Conservation (phyloP, 164 flowering plant genomes). For the Piper longum region DNA sequence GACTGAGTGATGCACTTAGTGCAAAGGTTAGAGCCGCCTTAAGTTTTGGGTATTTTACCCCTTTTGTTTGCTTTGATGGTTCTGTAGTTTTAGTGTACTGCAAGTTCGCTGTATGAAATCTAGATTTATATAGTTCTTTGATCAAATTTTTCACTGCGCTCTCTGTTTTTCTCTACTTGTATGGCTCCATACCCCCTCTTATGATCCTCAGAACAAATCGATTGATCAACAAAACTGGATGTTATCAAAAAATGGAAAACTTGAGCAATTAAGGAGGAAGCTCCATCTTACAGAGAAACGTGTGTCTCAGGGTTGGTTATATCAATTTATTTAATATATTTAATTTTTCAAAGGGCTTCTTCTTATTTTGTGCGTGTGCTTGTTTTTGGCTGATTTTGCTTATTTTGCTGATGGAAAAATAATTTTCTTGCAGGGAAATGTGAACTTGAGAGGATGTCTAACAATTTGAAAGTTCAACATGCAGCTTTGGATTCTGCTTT, state of each 20-base stretch:
- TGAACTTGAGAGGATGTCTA: conserved; percentile 43
- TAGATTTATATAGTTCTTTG: not conserved
- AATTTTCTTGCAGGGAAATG: conserved; percentile 45
- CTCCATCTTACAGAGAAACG: conserved; percentile 41
- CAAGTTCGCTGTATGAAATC: not conserved
- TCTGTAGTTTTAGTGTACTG: too few species aligned
- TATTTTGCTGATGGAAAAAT: conserved; percentile 1
- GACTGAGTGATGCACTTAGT: conserved; percentile 50
- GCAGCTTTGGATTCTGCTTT: conserved; percentile 64
- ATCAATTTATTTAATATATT: not conserved
- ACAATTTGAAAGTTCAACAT: conserved; percentile 50
- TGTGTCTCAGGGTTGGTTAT: conserved; percentile 48
- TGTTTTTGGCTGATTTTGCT: not conserved
- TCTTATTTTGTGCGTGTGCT: conserved; percentile 3
- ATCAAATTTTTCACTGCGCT: too few species aligned
- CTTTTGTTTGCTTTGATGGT: not conserved
- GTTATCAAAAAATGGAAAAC: conserved; percentile 64
- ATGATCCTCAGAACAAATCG: conserved; percentile 50
- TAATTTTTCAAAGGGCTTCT: conserved; percentile 5
- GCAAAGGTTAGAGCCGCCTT: conserved; percentile 46
- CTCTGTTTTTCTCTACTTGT: not conserved
- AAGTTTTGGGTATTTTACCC: not conserved
- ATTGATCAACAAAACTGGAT: conserved; percentile 80
- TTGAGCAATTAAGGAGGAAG: conserved; percentile 56
- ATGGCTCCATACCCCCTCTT: not conserved